A percentile compares a stretch with the other conserved stretches of the same genome.
These are phyloP conservation scores for Aspergillus udagawae DNA, from an alignment of 2,329 filamentous ascomycete genomes.

Conservation along the genomic window DNA sequence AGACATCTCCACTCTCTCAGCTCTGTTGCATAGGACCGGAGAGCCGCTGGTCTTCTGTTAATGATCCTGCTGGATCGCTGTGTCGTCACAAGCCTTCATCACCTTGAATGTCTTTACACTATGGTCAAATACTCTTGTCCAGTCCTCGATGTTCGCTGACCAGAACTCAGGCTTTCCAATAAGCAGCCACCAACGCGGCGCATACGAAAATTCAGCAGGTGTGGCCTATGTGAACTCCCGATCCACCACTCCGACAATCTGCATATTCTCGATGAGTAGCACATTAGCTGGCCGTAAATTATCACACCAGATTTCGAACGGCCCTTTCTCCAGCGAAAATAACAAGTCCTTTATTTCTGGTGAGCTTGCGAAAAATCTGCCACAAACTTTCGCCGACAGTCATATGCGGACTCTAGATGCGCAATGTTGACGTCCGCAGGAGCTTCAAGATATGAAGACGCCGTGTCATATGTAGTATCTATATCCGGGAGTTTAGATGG, in stretches of 20 bases:
- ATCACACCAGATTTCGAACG: slow-evolving; percentile 22
- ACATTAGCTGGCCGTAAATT: slow-evolving; percentile 17
- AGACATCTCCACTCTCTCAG: slow-evolving; percentile 7
- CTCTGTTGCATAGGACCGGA: slow-evolving; percentile 14
- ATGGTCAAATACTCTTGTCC: slow-evolving; percentile 11
- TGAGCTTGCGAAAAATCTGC: slow-evolving; percentile 19
- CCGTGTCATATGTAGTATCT: slow-evolving; percentile 20
- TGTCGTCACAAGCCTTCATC: slow-evolving; percentile 10
- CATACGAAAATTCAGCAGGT: slow-evolving; percentile 17
- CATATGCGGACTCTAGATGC: slow-evolving; percentile 30
- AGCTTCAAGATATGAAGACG: slow-evolving; percentile 37
- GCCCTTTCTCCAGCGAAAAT: slow-evolving; percentile 17
- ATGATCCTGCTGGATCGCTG: slow-evolving; percentile 4
- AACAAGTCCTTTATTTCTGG: slow-evolving; percentile 5
- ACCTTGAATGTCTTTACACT: slow-evolving; percentile 15
- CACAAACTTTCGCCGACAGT: slow-evolving; percentile 19
- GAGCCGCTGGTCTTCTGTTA: slow-evolving; percentile 11
- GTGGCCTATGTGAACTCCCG: slow-evolving; percentile 25
- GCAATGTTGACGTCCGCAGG: slow-evolving; percentile 42
- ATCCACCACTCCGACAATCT: slow-evolving; percentile 16
- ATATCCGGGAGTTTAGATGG: slow-evolving; percentile 12
- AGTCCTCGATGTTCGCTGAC: slow-evolving; percentile 15
- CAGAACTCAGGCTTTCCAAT: slow-evolving; percentile 21
- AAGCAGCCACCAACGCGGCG: slow-evolving; percentile 22
- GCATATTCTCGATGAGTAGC: slow-evolving; percentile 6